Percentiles rank a stretch among this genome's conserved stretches.
These are phyloP conservation scores for Rhypophila decipiens DNA, from an alignment of 495 filamentous ascomycete species.

Conservation along the genomic window DNA sequence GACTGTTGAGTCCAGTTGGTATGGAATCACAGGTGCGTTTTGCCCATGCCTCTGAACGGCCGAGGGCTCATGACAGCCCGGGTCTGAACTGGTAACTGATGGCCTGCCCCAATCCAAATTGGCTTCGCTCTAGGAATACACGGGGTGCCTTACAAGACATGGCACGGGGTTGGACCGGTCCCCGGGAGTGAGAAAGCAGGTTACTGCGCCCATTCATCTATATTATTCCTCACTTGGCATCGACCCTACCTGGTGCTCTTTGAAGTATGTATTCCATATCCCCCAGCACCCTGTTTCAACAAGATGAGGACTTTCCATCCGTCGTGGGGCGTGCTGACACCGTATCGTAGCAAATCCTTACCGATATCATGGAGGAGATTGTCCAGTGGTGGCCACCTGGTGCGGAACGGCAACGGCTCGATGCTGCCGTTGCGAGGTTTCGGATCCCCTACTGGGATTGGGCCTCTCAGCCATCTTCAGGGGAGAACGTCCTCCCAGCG, in stretches of 20 bases:
- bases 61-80: not conserved
- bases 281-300: too few relatives aligned
- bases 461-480: slow-evolving; percentile 46
- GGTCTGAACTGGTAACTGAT: not conserved
- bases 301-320: too few relatives aligned
- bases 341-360: slow-evolving; percentile 48
- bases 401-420: slow-evolving; percentile 36
- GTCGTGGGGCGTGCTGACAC: not conserved
- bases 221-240: slow-evolving; percentile 67
- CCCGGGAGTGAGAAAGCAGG: slow-evolving; percentile 43
- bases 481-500: slow-evolving; percentile 41
- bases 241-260: slow-evolving; percentile 61
- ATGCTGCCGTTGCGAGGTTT: slow-evolving; percentile 46
- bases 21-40: slow-evolving; percentile 43
- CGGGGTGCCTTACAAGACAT: slow-evolving; percentile 52
- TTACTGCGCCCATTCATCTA: slow-evolving; percentile 60
- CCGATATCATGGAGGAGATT: slow-evolving; percentile 42
- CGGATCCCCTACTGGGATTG: slow-evolving; percentile 66
- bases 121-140: slow-evolving; percentile 52
- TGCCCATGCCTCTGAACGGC: not conserved
- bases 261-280: slow-evolving; percentile 55
- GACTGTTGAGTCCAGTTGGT: slow-evolving; percentile 49
- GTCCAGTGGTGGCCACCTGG: slow-evolving; percentile 47
- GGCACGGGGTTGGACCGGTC: slow-evolving; percentile 47
- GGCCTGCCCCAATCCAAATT: slow-evolving; percentile 1